A percentile compares a stretch with the other conserved stretches of the same genome.
These are phyloP conservation scores for Neurospora sublineolata DNA, from an alignment of 495 filamentous ascomycete genomes.

Conservation along the genomic window DNA sequence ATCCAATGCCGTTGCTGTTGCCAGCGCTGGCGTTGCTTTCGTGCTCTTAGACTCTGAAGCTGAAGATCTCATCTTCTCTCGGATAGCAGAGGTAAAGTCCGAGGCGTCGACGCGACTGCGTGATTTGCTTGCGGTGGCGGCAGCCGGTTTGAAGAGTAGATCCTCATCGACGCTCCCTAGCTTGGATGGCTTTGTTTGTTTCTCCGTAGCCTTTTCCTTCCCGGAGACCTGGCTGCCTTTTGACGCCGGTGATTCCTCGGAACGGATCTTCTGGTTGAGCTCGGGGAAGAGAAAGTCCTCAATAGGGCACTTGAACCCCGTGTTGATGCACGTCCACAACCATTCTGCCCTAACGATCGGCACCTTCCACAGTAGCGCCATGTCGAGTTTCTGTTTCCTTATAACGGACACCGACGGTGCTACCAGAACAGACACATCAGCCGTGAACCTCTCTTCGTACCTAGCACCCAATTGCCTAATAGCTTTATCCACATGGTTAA, in stretches of 20 bases:
- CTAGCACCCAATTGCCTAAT: slow-evolving; percentile 63
- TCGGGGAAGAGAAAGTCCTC: slow-evolving; percentile 26
- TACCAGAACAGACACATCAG: slow-evolving; percentile 55
- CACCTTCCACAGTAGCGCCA: slow-evolving; percentile 60
- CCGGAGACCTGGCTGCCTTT: background rate
- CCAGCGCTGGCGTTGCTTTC: background rate
- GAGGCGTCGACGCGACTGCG: slow-evolving; percentile 11
- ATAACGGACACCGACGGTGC: slow-evolving; percentile 42
- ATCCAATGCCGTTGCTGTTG: background rate
- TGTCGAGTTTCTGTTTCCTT: slow-evolving; percentile 66
- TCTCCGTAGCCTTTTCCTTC: slow-evolving; percentile 2
- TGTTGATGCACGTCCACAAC: slow-evolving; percentile 69
- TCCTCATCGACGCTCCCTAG: slow-evolving; percentile 9
- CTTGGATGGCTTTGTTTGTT: background rate
- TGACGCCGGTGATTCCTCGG: background rate
- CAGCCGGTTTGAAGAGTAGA: slow-evolving; percentile 9
- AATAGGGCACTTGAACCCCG: slow-evolving; percentile 27
- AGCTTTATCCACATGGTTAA: slow-evolving; percentile 69
- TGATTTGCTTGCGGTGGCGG: slow-evolving; percentile 9
- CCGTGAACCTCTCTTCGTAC: slow-evolving; percentile 64
- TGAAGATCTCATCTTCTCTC: background rate
- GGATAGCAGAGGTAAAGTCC: slow-evolving; percentile 7
- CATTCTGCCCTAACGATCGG: slow-evolving; percentile 69
- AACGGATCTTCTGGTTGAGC: slow-evolving; percentile 17
- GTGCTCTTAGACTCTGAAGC: background rate